Percentiles rank a stretch among this genome's conserved stretches.
Conservation (phyloP, 768 basidiomycete species). For the Podaxis carcinomalis region DNA sequence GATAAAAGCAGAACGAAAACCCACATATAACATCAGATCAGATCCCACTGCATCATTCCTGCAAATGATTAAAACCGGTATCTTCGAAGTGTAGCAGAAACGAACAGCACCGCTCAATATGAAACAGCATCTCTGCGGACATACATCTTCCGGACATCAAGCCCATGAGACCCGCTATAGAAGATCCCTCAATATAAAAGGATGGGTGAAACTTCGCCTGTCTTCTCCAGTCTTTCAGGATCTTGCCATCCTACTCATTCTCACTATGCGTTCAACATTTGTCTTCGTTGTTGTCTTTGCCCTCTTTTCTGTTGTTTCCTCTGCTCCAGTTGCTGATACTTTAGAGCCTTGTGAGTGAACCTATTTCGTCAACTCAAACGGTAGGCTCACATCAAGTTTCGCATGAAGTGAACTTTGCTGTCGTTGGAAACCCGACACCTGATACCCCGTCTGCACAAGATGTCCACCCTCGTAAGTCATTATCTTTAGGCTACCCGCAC, state of each 20-base stretch:
- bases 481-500: neutral
- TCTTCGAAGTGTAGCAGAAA: neutral
- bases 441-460: neutral
- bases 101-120: neutral
- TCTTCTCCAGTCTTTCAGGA: too few relatives aligned
- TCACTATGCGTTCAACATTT: neutral
- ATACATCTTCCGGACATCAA: neutral
- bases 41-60: conserved; percentile 2
- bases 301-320: neutral
- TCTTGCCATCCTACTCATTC: neutral
- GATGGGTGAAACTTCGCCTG: neutral
- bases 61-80: neutral
- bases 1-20: neutral
- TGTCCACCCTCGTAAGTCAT: neutral
- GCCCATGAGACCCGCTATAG: neutral
- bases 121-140: neutral
- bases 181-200: neutral
- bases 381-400: neutral
- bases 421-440: conserved; percentile 4
- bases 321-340: neutral
- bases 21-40: neutral
- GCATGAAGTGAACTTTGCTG: neutral
- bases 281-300: neutral
- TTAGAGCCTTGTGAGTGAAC: neutral
- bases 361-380: neutral